These are phyloP conservation scores for Hortiboletus rubellus DNA, from an alignment of 1,284 basidiomycete species.

Conservation along the genomic window DNA sequence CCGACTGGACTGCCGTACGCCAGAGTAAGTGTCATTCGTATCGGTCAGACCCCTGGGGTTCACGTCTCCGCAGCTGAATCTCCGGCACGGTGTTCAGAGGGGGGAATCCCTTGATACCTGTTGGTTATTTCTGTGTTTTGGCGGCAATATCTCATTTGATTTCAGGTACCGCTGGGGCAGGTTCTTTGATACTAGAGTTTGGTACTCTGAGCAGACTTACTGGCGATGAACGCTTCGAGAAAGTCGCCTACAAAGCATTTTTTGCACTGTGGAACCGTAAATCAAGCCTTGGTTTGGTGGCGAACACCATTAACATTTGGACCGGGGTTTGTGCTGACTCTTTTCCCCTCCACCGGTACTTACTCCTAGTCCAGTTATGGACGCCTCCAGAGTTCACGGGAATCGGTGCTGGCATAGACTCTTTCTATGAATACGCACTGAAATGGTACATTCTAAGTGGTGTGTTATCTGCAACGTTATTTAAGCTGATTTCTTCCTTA, in stretches of 20 bases:
- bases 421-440: conserved; percentile 89
- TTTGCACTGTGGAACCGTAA: conserved; percentile 91
- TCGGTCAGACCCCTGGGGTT: neutral
- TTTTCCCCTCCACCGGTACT: conserved; percentile 1
- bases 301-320: conserved; percentile 83
- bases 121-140: conserved; percentile 40
- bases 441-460: conserved; percentile 90
- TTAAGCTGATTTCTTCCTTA: conserved; percentile 1
- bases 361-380: conserved; percentile 52
- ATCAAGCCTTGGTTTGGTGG: conserved; percentile 78
- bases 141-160: conserved; percentile 14
- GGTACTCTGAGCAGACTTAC: conserved; percentile 88
- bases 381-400: conserved; percentile 71
- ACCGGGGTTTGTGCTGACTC: conserved; percentile 59
- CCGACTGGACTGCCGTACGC: conserved; percentile 89
- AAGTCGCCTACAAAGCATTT: conserved; percentile 80
- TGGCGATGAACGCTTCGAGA: conserved; percentile 84
- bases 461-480: conserved; percentile 37
- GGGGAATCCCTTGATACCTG: conserved; percentile 80
- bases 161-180: conserved; percentile 86
- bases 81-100: conserved; percentile 65
- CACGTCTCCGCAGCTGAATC: conserved; percentile 56
- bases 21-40: conserved; percentile 51
- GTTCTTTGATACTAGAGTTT: conserved; percentile 90
- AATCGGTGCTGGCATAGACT: conserved; percentile 91